phyloP scores from a whole-genome alignment of 1,284 basidiomycete species.

The Porogramme epimiltina region DNA sequence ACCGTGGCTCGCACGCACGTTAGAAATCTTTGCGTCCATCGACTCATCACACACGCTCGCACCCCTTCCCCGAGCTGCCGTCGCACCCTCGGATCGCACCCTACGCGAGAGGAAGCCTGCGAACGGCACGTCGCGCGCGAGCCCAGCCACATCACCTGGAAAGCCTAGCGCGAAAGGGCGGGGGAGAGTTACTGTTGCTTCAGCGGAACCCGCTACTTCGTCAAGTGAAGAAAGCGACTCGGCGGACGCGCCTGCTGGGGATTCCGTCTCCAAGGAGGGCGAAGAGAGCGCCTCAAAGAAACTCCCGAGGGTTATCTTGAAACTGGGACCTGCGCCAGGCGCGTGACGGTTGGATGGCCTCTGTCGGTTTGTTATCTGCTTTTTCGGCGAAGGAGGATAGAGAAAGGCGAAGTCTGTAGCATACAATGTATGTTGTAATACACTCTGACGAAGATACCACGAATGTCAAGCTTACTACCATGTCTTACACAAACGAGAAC shows the following conservation, averaged over 20 bases:
- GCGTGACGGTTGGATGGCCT: background rate
- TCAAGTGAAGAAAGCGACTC: conserved; percentile 17
- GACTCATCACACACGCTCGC: conserved; percentile 34
- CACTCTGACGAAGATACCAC: too few species aligned
- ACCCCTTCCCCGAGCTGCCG: conserved; percentile 23
- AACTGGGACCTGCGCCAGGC: conserved; percentile 25
- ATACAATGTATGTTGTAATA: too few species aligned
- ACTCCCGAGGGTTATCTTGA: conserved; percentile 31
- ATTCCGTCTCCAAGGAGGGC: background rate
- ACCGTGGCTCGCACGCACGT: conserved; percentile 58
- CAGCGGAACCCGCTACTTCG: conserved; percentile 1
- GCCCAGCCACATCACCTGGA: conserved; percentile 15
- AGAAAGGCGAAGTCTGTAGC: too few species aligned
- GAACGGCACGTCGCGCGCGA: conserved; percentile 16
- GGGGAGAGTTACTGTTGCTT: background rate
- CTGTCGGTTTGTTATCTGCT: background rate
- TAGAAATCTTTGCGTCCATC: conserved; percentile 45
- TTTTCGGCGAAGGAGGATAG: too few species aligned
- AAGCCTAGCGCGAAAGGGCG: conserved; percentile 9
- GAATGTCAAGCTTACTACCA: too few species aligned
- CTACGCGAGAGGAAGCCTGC: conserved; percentile 59
- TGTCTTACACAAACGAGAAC: too few species aligned
- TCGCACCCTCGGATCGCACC: conserved; percentile 48
- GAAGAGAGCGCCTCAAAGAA: conserved; percentile 22
- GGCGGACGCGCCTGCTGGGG: conserved; percentile 11